A percentile compares a stretch with the other conserved stretches of the same genome.
These are phyloP conservation scores for Solanum aculeatissimum DNA, from an alignment of 305 asterid species.

Conservation along the genomic window DNA sequence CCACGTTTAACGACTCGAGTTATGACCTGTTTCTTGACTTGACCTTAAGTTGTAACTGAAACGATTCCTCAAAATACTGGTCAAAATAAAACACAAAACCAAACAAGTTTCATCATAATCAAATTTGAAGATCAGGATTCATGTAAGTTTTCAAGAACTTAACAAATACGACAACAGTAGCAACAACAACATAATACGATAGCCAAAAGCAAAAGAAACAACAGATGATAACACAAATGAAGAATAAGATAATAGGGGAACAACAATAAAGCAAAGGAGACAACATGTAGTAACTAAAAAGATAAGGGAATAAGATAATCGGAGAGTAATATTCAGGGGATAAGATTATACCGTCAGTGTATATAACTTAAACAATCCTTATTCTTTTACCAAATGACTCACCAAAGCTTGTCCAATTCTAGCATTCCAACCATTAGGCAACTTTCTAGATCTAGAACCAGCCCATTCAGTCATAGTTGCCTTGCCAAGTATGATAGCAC, in stretches of 20 bases:
- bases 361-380: neutral
- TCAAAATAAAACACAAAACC: neutral
- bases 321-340: no score
- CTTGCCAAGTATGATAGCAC: slow-evolving; percentile 26
- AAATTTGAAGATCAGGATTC: neutral
- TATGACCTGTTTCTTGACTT: neutral
- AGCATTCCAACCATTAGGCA: slow-evolving; percentile 25
- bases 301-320: no score
- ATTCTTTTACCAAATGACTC: neutral
- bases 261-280: no score
- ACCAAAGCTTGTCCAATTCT: slow-evolving; percentile 25
- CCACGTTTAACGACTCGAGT: neutral
- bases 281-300: no score
- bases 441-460: neutral
- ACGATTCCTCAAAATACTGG: neutral
- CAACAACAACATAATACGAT: no score
- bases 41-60: neutral
- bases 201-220: no score
- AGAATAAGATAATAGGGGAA: neutral
- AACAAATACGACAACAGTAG: neutral
- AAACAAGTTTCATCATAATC: neutral
- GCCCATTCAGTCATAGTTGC: slow-evolving; percentile 33
- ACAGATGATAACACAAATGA: no score
- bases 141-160: neutral
- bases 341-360: neutral